Evolutionary conservation across 2,329 filamentous ascomycete genomes (phyloP), one percentile per base, ranked within the genome.

Genomic region (Uncinocarpus reesii): DNA sequence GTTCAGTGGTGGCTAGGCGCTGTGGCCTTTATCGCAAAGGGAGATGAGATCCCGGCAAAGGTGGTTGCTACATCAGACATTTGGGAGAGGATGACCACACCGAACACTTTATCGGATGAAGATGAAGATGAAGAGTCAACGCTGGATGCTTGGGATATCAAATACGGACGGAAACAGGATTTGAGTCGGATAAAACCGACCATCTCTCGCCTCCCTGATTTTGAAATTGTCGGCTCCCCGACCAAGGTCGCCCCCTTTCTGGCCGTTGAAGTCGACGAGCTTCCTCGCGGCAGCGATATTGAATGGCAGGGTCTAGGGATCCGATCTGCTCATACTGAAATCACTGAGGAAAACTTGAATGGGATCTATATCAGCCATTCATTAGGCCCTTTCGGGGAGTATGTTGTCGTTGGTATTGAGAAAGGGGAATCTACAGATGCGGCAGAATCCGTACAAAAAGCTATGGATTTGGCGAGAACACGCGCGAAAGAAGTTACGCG

Each of bases 221-320:
- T 62, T 48, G 57, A 57, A 3, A 51, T 60, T 16, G 52, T 56
- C 31, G 51, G 57, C 31, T 52, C 53, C 18, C 35, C 52, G 4
- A 53, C 36, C 2, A 64, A 59, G 16, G 56, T 76, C 1, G 82
- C 88, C 1, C 83, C 83, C 0, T 75, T 89, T 57, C 83, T 92
- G 60, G 76, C 83, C 0, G 82, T 80, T 1, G 80, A 92, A 59
- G 84, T 95, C 1, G 75, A 81, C 36, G 77, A 81, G 55, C 72
- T 98, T 10, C 92, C 92, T 1, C 77, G 86, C 16, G 72, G 70
- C 13, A 83, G 83, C 23, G 73, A 73, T 31, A 78, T 95, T 8
- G 92, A 98, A 69, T 98, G 90, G 89, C 83, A 86, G 56, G 81
- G 83, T 49, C 61, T 78, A 2, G 84, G 86, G 0, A 64, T 84